A percentile compares a stretch with the other conserved stretches of the same genome.
phyloP scores from a whole-genome alignment of 2,329 filamentous ascomycete species.

The Aschersonia sp. region DNA sequence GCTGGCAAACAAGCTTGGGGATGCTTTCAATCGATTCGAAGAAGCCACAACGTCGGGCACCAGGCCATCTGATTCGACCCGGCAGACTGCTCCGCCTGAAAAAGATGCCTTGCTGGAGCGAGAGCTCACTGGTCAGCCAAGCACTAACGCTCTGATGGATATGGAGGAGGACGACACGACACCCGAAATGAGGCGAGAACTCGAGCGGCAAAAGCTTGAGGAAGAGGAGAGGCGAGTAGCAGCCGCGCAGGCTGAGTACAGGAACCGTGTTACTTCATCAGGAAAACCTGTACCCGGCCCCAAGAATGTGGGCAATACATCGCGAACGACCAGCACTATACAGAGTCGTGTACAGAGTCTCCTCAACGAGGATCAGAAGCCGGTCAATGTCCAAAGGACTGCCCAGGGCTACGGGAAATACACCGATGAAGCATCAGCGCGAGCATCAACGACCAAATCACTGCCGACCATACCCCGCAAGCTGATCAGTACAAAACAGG shows the following conservation, averaged over 20 bases:
- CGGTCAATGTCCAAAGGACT: slow-evolving; percentile 45
- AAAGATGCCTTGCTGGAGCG: slow-evolving; percentile 63
- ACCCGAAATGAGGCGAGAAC: slow-evolving; percentile 78
- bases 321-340: slow-evolving; percentile 60
- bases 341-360: slow-evolving; percentile 82
- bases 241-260: slow-evolving; percentile 77
- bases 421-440: slow-evolving; percentile 38
- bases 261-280: slow-evolving; percentile 44
- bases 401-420: slow-evolving; percentile 85
- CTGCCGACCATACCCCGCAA: slow-evolving; percentile 36
- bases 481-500: slow-evolving; percentile 13
- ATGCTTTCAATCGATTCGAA: slow-evolving; percentile 89
- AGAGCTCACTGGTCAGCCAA: slow-evolving; percentile 44
- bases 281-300: slow-evolving; percentile 27
- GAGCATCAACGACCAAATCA: slow-evolving; percentile 19
- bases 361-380: slow-evolving; percentile 59
- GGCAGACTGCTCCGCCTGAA: slow-evolving; percentile 31
- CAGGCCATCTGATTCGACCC: slow-evolving; percentile 32
- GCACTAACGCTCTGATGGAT: slow-evolving; percentile 46
- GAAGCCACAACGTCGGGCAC: slow-evolving; percentile 23
- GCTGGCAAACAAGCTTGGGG: slow-evolving; percentile 77
- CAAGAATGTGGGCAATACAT: slow-evolving; percentile 42
- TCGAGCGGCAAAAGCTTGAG: slow-evolving; percentile 67
- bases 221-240: slow-evolving; percentile 86
- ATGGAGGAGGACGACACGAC: slow-evolving; percentile 59